A percentile compares a stretch with the other conserved stretches of the same genome.
Conservation (phyloP, 225 moss, liverwort and hornwort genomes). For the Pseudisothecium myosuroides region DNA sequence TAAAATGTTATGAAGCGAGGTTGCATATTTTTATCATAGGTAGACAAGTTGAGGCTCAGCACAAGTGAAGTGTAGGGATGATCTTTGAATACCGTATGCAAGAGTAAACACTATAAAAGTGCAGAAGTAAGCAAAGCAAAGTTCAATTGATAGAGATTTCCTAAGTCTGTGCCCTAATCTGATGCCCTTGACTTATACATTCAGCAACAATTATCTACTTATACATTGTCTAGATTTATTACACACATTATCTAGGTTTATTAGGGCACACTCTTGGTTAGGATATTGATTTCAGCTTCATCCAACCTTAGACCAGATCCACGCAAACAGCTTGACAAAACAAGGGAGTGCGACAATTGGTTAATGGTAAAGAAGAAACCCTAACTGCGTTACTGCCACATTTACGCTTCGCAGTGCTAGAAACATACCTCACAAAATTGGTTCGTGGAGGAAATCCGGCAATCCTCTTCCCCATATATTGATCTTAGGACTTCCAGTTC, state of each 20-base stretch:
- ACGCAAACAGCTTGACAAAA: neutral
- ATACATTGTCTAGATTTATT: neutral
- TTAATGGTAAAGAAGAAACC: neutral
- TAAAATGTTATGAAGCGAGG: neutral
- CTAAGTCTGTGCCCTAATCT: neutral
- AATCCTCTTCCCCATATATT: slow-evolving; percentile 44
- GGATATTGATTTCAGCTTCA: neutral
- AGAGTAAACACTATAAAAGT: neutral
- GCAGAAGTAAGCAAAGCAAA: neutral
- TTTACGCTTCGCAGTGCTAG: neutral
- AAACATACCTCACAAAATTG: slow-evolving; percentile 27
- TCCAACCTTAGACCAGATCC: neutral
- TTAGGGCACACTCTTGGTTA: neutral
- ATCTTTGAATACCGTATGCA: neutral
- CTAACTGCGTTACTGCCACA: neutral
- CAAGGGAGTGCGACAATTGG: neutral
- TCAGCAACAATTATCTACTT: neutral
- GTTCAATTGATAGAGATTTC: neutral
- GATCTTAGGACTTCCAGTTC: slow-evolving; percentile 42
- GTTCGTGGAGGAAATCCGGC: slow-evolving; percentile 7
- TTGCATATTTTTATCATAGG: neutral
- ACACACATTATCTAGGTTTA: neutral
- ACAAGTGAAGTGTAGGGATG: neutral
- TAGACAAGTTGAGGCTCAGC: neutral
- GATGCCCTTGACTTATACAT: neutral